Evolutionary conservation across 768 basidiomycete species (phyloP).

Genomic region (Agrocybe chaxingu): DNA sequence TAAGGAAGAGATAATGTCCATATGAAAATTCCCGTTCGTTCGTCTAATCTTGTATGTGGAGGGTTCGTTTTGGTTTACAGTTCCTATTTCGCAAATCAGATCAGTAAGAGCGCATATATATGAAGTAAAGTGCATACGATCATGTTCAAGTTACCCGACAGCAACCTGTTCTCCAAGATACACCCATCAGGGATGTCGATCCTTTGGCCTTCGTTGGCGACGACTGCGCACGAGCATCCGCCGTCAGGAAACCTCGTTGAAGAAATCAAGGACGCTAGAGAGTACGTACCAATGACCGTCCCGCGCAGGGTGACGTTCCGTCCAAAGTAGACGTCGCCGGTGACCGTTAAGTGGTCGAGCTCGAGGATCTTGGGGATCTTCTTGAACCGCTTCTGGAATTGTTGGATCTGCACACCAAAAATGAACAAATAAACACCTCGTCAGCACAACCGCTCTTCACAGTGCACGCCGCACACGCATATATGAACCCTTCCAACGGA

Average conservation of each 20-base stretch:
- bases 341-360: conserved; percentile 91
- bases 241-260: not conserved
- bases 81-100: conserved; percentile 19
- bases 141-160: conserved; percentile 85
- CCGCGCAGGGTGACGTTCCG: conserved; percentile 83
- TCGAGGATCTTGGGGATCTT: conserved; percentile 89
- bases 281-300: conserved; percentile 70
- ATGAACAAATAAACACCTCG: not conserved
- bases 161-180: conserved; percentile 71
- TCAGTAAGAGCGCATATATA: not conserved
- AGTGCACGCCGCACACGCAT: not conserved
- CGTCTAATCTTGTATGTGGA: too few relatives aligned
- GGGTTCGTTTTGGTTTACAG: conserved; percentile 16
- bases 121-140: conserved; percentile 39
- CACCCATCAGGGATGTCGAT: conserved; percentile 85
- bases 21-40: too few relatives aligned
- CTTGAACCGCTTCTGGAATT: conserved; percentile 95
- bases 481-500: not conserved
- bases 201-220: conserved; percentile 77
- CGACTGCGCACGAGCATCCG: conserved; percentile 33
- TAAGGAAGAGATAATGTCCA: too few relatives aligned
- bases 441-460: not conserved
- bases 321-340: conserved; percentile 89
- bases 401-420: conserved; percentile 51
- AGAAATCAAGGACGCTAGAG: not conserved